Conservation (phyloP, 2,329 filamentous ascomycete species). For the Claviceps paspali region DNA sequence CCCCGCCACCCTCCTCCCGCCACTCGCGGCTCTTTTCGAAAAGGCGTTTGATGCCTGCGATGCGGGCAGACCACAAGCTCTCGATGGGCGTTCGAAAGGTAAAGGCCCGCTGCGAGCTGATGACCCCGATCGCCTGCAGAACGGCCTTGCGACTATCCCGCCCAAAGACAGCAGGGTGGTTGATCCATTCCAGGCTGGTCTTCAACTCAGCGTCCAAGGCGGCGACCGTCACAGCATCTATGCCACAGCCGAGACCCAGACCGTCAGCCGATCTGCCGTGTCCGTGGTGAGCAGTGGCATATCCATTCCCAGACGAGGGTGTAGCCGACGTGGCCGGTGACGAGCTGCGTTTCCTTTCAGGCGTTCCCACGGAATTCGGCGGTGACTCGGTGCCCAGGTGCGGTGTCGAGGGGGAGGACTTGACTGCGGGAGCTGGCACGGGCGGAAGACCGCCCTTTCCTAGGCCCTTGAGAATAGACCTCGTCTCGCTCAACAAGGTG, state of each 20-base stretch:
- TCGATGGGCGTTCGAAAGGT: conserved; percentile 88
- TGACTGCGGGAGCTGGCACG: conserved; percentile 46
- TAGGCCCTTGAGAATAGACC: conserved; percentile 87
- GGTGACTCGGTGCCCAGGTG: conserved; percentile 29
- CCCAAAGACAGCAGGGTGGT: conserved; percentile 86
- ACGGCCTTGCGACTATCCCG: conserved; percentile 92
- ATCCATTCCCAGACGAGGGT: conserved; percentile 24
- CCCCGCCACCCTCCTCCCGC: conserved; percentile 73
- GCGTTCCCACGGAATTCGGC: conserved; percentile 28
- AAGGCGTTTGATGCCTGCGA: conserved; percentile 65
- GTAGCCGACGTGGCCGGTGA: conserved; percentile 36
- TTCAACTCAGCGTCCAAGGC: conserved; percentile 87
- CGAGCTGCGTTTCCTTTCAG: conserved; percentile 39
- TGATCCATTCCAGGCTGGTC: conserved; percentile 89
- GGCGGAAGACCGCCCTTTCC: conserved; percentile 90
- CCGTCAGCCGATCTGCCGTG: conserved; percentile 40
- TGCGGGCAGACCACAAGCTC: conserved; percentile 71
- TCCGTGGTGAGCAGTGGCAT: conserved; percentile 28
- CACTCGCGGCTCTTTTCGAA: conserved; percentile 79
- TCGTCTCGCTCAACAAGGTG: conserved; percentile 81
- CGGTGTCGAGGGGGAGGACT: conserved; percentile 33
- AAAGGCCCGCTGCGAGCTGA: conserved; percentile 84
- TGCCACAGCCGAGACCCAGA: conserved; percentile 52
- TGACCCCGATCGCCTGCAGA: conserved; percentile 89
- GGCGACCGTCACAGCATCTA: conserved; percentile 66